Conservation (phyloP, 2,329 filamentous ascomycete species). For the Eutypella sp. region DNA sequence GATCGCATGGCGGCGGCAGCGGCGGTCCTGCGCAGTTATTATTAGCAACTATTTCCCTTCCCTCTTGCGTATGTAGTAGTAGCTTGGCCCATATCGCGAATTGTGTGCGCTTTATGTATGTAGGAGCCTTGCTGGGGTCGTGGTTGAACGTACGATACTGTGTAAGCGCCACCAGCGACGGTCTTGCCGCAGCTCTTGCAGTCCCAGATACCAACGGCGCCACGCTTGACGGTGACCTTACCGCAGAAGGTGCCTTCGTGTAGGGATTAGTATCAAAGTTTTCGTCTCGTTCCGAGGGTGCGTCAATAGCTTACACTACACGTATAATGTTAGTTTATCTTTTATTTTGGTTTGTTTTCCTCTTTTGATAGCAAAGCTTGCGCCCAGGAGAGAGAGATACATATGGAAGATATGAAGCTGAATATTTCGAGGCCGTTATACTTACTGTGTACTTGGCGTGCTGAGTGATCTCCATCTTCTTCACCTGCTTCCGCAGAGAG, state of each 20-base stretch:
- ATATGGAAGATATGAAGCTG: no score
- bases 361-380: no score
- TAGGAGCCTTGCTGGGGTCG: neutral
- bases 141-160: slow-evolving; percentile 77
- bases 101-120: no score
- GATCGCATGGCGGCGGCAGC: slow-evolving; percentile 92
- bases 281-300: neutral
- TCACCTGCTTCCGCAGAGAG: slow-evolving; percentile 97
- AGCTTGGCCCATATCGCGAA: no score
- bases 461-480: slow-evolving; percentile 99
- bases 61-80: no score
- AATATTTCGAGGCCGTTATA: slow-evolving; percentile 15
- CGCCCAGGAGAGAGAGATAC: no score
- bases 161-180: slow-evolving; percentile 89
- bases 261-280: neutral
- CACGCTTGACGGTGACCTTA: slow-evolving; percentile 88
- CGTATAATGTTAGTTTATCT: neutral
- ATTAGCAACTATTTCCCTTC: neutral
- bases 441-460: slow-evolving; percentile 74
- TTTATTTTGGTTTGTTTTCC: neutral
- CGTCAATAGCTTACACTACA: neutral
- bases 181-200: slow-evolving; percentile 95
- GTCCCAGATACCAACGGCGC: slow-evolving; percentile 93
- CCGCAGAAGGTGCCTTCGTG: slow-evolving; percentile 93
- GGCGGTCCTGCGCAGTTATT: slow-evolving; percentile 66